Percentiles rank a stretch among this genome's conserved stretches.
Evolutionary conservation across 2,329 filamentous ascomycete species (phyloP).

Genomic region (Dryadomyces sulphureus): DNA sequence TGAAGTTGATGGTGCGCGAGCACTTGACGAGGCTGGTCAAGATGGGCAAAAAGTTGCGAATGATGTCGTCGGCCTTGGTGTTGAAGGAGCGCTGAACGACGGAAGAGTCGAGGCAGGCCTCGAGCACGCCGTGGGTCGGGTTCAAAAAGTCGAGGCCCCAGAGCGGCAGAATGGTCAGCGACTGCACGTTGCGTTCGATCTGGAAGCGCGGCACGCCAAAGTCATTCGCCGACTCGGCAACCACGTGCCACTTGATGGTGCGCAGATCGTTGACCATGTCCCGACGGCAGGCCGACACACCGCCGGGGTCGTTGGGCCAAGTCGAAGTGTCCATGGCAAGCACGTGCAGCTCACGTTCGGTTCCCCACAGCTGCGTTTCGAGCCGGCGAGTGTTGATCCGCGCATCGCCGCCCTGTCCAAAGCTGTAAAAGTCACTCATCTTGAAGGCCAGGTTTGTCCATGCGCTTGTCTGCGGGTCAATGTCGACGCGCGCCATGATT

Average conservation of each 20-base stretch:
- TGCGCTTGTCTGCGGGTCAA: slow-evolving; percentile 17
- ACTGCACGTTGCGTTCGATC: slow-evolving; percentile 38
- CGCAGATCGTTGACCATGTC: slow-evolving; percentile 38
- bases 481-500: slow-evolving; percentile 18
- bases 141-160: slow-evolving; percentile 39
- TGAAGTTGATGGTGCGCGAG: slow-evolving; percentile 25
- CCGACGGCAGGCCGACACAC: slow-evolving; percentile 38
- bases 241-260: slow-evolving; percentile 38
- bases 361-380: slow-evolving; percentile 23
- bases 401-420: slow-evolving; percentile 22
- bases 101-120: slow-evolving; percentile 35
- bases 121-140: slow-evolving; percentile 36
- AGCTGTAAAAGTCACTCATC: slow-evolving; percentile 20
- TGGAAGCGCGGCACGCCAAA: slow-evolving; percentile 40
- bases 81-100: slow-evolving; percentile 24
- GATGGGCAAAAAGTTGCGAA: slow-evolving; percentile 29
- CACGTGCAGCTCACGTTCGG: slow-evolving; percentile 26
- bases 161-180: slow-evolving; percentile 35
- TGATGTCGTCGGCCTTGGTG: slow-evolving; percentile 24
- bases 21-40: slow-evolving; percentile 28
- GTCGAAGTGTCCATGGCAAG: slow-evolving; percentile 30
- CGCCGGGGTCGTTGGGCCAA: slow-evolving; percentile 36
- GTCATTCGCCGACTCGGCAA: slow-evolving; percentile 39
- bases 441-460: slow-evolving; percentile 21
- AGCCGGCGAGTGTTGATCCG: slow-evolving; percentile 18